A percentile compares a stretch with the other conserved stretches of the same genome.
Evolutionary conservation across 495 filamentous ascomycete genomes (phyloP).

Genomic region (Schizothecium vesticola): DNA sequence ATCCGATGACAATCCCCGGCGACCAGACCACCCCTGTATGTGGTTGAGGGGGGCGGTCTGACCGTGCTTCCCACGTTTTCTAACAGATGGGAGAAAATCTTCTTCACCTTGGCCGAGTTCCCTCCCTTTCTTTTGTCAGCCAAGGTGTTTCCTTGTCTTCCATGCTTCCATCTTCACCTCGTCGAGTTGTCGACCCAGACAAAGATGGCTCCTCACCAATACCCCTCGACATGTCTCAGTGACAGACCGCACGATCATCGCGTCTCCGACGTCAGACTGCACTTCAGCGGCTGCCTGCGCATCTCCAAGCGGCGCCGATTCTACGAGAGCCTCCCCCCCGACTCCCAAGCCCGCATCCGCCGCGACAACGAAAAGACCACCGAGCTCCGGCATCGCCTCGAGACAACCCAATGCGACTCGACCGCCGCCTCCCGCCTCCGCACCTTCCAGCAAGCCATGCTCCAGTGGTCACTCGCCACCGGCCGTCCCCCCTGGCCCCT

Average conservation of each 20-base stretch:
- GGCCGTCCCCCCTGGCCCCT: slow-evolving; percentile 3
- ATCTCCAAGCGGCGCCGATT: slow-evolving; percentile 16
- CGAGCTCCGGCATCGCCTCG: slow-evolving; percentile 18
- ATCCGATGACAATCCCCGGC: no score
- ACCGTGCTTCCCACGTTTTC: no score
- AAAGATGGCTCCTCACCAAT: slow-evolving; percentile 1
- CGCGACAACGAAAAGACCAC: slow-evolving; percentile 13
- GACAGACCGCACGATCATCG: slow-evolving; percentile 18
- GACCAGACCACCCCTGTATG: no score
- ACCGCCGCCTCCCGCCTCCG: slow-evolving; percentile 13
- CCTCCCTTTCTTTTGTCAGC: not conserved
- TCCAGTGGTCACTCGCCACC: slow-evolving; percentile 13
- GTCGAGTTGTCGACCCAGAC: not conserved
- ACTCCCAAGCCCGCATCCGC: slow-evolving; percentile 20
- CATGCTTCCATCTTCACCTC: not conserved
- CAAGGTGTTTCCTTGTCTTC: not conserved
- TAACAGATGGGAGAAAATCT: no score
- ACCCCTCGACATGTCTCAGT: slow-evolving; percentile 25
- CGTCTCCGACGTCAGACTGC: slow-evolving; percentile 22
- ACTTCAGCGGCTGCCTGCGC: slow-evolving; percentile 26
- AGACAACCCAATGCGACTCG: slow-evolving; percentile 16
- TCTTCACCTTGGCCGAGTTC: not conserved
- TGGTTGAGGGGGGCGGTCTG: no score
- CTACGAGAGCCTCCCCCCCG: slow-evolving; percentile 15
- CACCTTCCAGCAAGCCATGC: slow-evolving; percentile 19